These are phyloP conservation scores for Polyporus arcularius DNA, from an alignment of 768 basidiomycete genomes.

Conservation along the genomic window DNA sequence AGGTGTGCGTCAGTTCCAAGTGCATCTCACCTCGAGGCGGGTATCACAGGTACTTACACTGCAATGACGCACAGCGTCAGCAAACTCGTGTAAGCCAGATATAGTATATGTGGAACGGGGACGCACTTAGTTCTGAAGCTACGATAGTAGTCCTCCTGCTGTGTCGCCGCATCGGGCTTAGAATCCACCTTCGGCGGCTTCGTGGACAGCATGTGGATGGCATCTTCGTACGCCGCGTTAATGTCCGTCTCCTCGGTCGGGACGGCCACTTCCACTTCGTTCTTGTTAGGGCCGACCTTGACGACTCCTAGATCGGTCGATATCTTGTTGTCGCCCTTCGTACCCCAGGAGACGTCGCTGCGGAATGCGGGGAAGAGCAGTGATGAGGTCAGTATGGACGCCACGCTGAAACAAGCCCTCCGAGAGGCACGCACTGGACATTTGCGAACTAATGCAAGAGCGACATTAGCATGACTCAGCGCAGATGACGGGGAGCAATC, in stretches of 20 bases:
- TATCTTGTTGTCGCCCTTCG: slow-evolving; percentile 90
- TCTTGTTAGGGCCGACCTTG: slow-evolving; percentile 61
- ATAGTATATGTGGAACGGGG: neutral
- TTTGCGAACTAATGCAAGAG: slow-evolving; percentile 66
- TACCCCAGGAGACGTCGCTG: slow-evolving; percentile 92
- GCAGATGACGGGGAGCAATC: slow-evolving; percentile 2
- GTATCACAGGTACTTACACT: slow-evolving; percentile 31
- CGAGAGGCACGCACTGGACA: slow-evolving; percentile 51
- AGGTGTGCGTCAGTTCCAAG: slow-evolving; percentile 18
- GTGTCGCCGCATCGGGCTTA: slow-evolving; percentile 59
- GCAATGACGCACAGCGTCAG: slow-evolving; percentile 18
- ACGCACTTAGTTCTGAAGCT: slow-evolving; percentile 84
- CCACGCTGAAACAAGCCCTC: neutral
- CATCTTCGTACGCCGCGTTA: slow-evolving; percentile 89
- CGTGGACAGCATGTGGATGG: slow-evolving; percentile 74
- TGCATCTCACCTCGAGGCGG: slow-evolving; percentile 4
- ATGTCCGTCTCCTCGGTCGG: slow-evolving; percentile 89
- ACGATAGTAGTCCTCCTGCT: slow-evolving; percentile 86
- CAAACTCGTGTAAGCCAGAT: slow-evolving; percentile 6
- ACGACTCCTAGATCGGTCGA: slow-evolving; percentile 86
- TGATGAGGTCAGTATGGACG: neutral
- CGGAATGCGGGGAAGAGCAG: slow-evolving; percentile 5
- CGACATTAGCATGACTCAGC: slow-evolving; percentile 6
- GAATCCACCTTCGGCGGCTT: slow-evolving; percentile 75
- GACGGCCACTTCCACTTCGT: slow-evolving; percentile 83